Evolutionary conservation across 2,329 filamentous ascomycete genomes (phyloP).

Genomic region (Nigrograna mackinnonii): DNA sequence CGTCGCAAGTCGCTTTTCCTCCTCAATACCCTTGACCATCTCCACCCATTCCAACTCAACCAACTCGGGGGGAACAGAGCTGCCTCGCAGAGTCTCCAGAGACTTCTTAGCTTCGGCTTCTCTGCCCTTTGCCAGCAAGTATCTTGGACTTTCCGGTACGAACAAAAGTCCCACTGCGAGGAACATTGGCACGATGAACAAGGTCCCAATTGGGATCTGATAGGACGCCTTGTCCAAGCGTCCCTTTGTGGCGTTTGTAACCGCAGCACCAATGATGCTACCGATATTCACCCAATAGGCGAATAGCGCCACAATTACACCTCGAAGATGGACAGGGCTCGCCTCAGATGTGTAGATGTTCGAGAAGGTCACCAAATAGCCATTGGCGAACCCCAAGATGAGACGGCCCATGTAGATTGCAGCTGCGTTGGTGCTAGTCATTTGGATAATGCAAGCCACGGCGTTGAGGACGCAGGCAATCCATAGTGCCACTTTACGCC

Average conservation of each 20-base stretch:
- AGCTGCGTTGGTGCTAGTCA: constrained; percentile 7
- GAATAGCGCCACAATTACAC: constrained; percentile 46
- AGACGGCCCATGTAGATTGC: constrained; percentile 46
- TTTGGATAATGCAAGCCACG: constrained; percentile 30
- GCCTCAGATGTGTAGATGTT: constrained; percentile 52
- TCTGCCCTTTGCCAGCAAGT: constrained; percentile 21
- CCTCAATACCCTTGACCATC: constrained; percentile 18
- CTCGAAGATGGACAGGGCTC: constrained; percentile 23
- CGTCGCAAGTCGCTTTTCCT: constrained; percentile 47
- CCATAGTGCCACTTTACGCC: constrained; percentile 50
- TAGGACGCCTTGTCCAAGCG: constrained; percentile 27
- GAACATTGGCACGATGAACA: constrained; percentile 53
- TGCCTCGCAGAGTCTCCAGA: constrained; percentile 4
- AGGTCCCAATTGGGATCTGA: constrained; percentile 53
- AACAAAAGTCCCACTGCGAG: constrained; percentile 37
- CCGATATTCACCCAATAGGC: constrained; percentile 54
- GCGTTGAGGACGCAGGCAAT: constrained; percentile 48
- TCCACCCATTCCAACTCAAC: constrained; percentile 18
- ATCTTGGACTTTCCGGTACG: constrained; percentile 42
- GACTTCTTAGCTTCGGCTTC: constrained; percentile 5
- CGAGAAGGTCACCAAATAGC: constrained; percentile 57
- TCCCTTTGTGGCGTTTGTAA: constrained; percentile 40
- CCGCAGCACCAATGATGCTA: constrained; percentile 48
- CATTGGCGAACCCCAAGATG: constrained; percentile 16
- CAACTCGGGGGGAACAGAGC: background rate